Conservation (phyloP, 139 green algal genomes). For the Penium margaritaceum region DNA sequence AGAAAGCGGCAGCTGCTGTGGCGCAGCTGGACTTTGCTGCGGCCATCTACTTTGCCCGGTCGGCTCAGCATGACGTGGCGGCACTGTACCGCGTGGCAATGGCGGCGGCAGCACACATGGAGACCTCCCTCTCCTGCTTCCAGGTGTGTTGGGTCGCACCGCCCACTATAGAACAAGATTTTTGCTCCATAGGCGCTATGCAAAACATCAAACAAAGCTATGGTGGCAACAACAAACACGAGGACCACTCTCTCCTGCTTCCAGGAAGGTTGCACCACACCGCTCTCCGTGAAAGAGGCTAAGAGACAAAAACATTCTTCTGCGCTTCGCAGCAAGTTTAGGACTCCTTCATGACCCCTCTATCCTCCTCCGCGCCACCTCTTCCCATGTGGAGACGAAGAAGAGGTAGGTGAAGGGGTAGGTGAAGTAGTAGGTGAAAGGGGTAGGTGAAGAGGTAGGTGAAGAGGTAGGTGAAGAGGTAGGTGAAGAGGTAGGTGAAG, state of each 20-base stretch:
- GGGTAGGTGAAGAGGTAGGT: no score
- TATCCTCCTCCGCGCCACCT: no score
- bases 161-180: background rate
- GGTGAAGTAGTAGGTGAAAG: no score
- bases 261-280: no score
- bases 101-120: background rate
- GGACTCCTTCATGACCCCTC: no score
- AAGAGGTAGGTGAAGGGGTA: no score
- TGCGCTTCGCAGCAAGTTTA: no score
- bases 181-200: background rate
- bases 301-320: no score
- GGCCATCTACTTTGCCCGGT: conserved; percentile 29
- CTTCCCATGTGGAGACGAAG: no score
- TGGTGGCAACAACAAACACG: background rate
- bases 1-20: background rate
- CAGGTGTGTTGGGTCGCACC: background rate
- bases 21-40: conserved; percentile 16
- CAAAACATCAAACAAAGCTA: background rate
- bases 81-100: background rate
- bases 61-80: conserved; percentile 19
- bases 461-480: no score
- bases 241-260: background rate
- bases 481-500: no score
- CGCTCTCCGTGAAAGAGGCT: no score
- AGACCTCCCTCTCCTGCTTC: conserved; percentile 22